Base-by-base conservation (phyloP, 192 early-diverging fungal species). In the Allomyces macrogynus region DNA sequence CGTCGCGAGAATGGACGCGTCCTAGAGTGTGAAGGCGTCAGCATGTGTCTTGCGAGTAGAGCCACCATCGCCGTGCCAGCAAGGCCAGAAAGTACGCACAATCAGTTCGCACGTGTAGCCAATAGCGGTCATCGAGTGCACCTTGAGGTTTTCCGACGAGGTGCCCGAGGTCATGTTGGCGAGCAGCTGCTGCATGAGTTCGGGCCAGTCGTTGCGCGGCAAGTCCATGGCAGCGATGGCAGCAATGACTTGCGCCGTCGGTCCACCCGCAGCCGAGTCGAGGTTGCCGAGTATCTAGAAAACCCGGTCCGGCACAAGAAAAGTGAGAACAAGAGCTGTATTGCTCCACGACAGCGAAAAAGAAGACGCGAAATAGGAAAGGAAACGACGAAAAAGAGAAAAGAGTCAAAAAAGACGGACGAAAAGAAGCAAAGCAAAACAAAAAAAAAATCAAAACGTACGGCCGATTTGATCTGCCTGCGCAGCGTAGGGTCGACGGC, bases 151-250 rank as follows among this genome's bases (percentile, higher is more conserved):
- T 62, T 76, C 73, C 70, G 85, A 89, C 60, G 82, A 77, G 16
- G 86, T 74, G 44, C 70, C 63, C 20, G 77, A 75, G 62, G 71
- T 77, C 18, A 95, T 75, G 67, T 88, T 91, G 16, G 87, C 76
- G 43, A 96, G 74, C 71, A 99, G 79, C 43, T 74, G 75, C 42
- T 73, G 73, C 71, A 99, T 94, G 61, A 95, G 74, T 62, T 95
- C 90, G 24, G 75, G 75, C 96, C 96, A 99, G 72, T 86, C 77
- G 5, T 80, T 72, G 43, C 73, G 70, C n/a, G 93, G 93, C 63
- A 99, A 78, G 71, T 99, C 96, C 32, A 96, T 89, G 64, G 83
- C 87, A 18, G 88, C 89, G 71, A 99, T 91, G 57, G 93, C 93
- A 54, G 92, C 81, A 69, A 96, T 79, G 60, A 87, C 79, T n/a